phyloP scores from a whole-genome alignment of 2,329 filamentous ascomycete species.

The Ascosphaera apis region DNA sequence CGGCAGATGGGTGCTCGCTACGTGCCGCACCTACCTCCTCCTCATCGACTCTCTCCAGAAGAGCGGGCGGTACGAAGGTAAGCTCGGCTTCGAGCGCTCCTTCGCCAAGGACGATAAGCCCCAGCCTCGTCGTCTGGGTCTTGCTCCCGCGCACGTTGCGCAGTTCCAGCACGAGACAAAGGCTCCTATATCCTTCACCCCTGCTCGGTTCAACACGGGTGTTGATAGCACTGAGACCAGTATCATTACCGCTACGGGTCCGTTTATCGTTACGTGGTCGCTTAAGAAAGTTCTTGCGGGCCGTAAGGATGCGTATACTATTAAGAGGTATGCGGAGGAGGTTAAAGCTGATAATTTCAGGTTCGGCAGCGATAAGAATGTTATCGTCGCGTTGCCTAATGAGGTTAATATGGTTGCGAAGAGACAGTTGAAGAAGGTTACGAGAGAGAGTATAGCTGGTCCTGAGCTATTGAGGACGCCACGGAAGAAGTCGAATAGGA shows the following conservation, averaged over 20 bases:
- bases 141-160: constrained; percentile 79
- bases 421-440: constrained; percentile 62
- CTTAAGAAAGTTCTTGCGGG: constrained; percentile 70
- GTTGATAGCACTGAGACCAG: constrained; percentile 63
- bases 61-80: constrained; percentile 85
- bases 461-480: constrained; percentile 22
- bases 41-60: constrained; percentile 83
- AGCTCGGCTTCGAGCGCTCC: constrained; percentile 86
- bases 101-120: constrained; percentile 89
- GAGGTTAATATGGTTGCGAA: constrained; percentile 96
- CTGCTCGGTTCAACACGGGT: constrained; percentile 83
- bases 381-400: constrained; percentile 89
- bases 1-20: constrained; percentile 85
- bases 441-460: constrained; percentile 72
- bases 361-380: constrained; percentile 89
- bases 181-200: constrained; percentile 63
- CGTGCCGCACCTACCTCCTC: constrained; percentile 80
- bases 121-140: constrained; percentile 66
- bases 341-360: constrained; percentile 98
- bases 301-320: constrained; percentile 71
- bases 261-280: constrained; percentile 92
- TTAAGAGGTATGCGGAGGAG: constrained; percentile 87
- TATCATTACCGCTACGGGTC: constrained; percentile 89
- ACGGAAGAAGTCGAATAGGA: constrained; percentile 25
- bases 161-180: constrained; percentile 96